Evolutionary conservation across 1,284 basidiomycete species (phyloP), one percentile per base, ranked within the genome.

Genomic region (Marasmius tenuissimus): DNA sequence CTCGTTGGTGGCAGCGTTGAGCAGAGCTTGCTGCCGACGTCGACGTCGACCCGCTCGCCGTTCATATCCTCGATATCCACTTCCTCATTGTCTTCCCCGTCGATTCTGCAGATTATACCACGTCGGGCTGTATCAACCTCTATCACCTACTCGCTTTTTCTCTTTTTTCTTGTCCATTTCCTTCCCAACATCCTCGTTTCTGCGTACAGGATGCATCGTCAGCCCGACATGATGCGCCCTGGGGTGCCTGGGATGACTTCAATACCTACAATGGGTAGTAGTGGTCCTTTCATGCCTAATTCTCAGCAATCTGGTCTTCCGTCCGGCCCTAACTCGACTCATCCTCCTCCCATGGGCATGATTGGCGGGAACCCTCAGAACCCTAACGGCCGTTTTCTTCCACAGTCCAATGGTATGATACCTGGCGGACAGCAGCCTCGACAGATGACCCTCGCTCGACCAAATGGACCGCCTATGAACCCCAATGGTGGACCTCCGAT

Each of bases 201-300:
- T 38, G 35, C 58, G 59, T 59, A 61, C 66, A 61, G 51, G 51
- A 78, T 77, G 73, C 78, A 80, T 73, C 66, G 70, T 65, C 82
- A 78, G 60, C 71, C 71, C 64, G 80, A 83, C 64, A 76, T 85
- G 75, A 66, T 85, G 45, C 81, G 81, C 60, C 75, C 74, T 33
- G 52, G 52, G 11, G 12, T 12, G 59, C 73, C 70, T 69, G 72
- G 73, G 68, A 75, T 83, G 61, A 71, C 77, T 38, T 78, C 78
- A 66, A 73, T 80, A 48, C 8, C 38, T 4, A 27, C 47, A 5
- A 55, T 61, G 37, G 27, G 20, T 48, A 34, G 49, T 14, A 18
- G 18, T 34, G 45, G 45, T 64, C 63, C 75, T 56, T 79, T 81
- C 72, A 71, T 80, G 63, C 71, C 74, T 60, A 75, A 73, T 61